Evolutionary conservation across 768 basidiomycete species (phyloP), one percentile per base, ranked within the genome.

Genomic region (Chiua virens): DNA sequence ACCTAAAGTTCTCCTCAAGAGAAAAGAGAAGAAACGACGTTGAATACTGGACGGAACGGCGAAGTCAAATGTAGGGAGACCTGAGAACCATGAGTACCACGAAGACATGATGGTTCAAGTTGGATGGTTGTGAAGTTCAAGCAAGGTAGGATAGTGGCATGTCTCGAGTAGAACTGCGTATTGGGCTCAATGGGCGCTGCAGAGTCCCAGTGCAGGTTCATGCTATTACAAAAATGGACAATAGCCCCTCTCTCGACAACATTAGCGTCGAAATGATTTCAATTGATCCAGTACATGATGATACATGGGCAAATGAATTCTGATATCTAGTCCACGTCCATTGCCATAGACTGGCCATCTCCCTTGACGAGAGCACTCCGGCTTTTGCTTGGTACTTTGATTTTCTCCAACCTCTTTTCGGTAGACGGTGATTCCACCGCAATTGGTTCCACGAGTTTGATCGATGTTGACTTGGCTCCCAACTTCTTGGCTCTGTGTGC

Each of bases 331-430:
- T 91, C 87, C 62, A 91, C 71, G 42, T 89, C 88, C 94, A 97
- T 98, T 23, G 82, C 85, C 94, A 97, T 96, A 3, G 87, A 84
- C 25, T 83, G 86, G 14, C 91, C 90, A 51, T 89, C 89, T 54
- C 91, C 90, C 57, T 81, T 81, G 34, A 96, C 75, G 42, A 98
- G 80, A 35, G 88, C 89, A 65, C 80, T 87, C 61, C 75, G 79
- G 38, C 79, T 70, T 64, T 85, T 88, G 58, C 76, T 72, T 7
- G 77, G 60, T 8, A 85, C 82, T 68, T 81, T 88, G 76, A 96
- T 86, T 72, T 90, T 95, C 71, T 92, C 89, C 61, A 81, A 75
- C 42, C 79, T 70, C 66, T 76, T 81, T 53, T 77, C 72, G 8
- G 78, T 65, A 50, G 75, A 74, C 32, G 71, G 56, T 14, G 75